Evolutionary conservation across 768 basidiomycete genomes (phyloP).

Genomic region (Tulasnella sp.): DNA sequence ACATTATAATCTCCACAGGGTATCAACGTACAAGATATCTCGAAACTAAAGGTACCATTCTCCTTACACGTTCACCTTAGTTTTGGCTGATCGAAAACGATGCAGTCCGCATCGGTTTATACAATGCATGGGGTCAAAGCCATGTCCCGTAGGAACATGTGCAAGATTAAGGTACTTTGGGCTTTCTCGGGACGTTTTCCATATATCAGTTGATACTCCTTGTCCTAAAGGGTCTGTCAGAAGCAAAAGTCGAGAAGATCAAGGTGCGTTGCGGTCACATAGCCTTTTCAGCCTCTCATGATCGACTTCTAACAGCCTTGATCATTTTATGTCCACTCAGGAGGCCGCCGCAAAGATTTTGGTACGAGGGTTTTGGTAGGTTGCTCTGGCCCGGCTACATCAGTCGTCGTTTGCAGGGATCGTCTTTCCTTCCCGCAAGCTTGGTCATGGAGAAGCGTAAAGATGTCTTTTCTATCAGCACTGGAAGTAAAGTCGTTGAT

Average conservation of each 20-base stretch:
- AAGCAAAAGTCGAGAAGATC: constrained; percentile 96
- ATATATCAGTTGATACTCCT: background rate
- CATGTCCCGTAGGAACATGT: constrained; percentile 79
- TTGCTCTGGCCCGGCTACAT: background rate
- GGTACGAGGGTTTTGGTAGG: constrained; percentile 32
- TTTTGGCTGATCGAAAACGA: too few relatives aligned
- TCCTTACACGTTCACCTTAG: too few relatives aligned
- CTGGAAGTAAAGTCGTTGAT: constrained; percentile 88
- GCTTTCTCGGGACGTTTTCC: background rate
- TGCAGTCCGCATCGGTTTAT: constrained; percentile 65
- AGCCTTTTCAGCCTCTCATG: background rate
- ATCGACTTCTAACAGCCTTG: background rate
- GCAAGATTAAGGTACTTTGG: constrained; percentile 76
- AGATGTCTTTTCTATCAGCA: constrained; percentile 73
- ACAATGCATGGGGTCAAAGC: constrained; percentile 82
- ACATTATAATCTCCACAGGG: constrained; percentile 41
- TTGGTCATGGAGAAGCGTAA: constrained; percentile 83
- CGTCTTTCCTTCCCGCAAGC: constrained; percentile 82
- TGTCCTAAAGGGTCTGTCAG: constrained; percentile 69
- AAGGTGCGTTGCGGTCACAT: constrained; percentile 43
- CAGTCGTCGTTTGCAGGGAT: constrained; percentile 44
- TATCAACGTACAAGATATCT: constrained; percentile 90
- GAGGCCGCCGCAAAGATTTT: constrained; percentile 85
- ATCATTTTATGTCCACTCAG: constrained; percentile 30
- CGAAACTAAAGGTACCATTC: constrained; percentile 92